Evolutionary conservation across 768 basidiomycete genomes (phyloP).

Genomic region (Suillus tomentosus): DNA sequence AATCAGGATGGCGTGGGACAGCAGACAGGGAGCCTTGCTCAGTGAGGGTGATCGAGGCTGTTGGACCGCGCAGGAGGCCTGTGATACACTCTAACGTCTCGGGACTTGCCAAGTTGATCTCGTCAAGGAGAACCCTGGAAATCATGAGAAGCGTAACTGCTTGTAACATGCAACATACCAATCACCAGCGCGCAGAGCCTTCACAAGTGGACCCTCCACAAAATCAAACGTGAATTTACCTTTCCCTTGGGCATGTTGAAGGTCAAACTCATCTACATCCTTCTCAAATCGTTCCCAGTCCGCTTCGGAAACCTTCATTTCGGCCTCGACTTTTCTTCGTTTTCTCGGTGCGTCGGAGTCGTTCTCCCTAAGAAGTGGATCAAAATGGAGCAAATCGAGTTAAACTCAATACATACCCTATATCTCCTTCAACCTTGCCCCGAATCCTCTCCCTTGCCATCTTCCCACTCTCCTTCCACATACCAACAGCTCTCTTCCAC

Average conservation of each 20-base stretch:
- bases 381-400: not conserved
- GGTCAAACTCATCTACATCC: constrained; percentile 79
- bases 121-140: constrained; percentile 88
- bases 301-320: constrained; percentile 45
- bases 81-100: constrained; percentile 95
- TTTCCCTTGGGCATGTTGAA: constrained; percentile 84
- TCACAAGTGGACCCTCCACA: constrained; percentile 94
- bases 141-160: not conserved
- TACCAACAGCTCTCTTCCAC: constrained; percentile 80
- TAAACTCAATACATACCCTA: constrained; percentile 21
- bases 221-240: constrained; percentile 93
- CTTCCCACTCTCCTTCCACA: constrained; percentile 81
- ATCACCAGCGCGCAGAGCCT: constrained; percentile 83
- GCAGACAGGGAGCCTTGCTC: constrained; percentile 92
- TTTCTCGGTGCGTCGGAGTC: constrained; percentile 60
- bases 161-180: constrained; percentile 60
- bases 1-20: constrained; percentile 89
- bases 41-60: constrained; percentile 87
- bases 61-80: constrained; percentile 81
- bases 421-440: constrained; percentile 34
- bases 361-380: constrained; percentile 12
- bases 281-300: constrained; percentile 70
- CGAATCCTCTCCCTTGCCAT: constrained; percentile 68
- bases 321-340: constrained; percentile 61
- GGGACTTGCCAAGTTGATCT: constrained; percentile 91